Conservation (phyloP, 768 basidiomycete genomes). For the Pholiota microspora region DNA sequence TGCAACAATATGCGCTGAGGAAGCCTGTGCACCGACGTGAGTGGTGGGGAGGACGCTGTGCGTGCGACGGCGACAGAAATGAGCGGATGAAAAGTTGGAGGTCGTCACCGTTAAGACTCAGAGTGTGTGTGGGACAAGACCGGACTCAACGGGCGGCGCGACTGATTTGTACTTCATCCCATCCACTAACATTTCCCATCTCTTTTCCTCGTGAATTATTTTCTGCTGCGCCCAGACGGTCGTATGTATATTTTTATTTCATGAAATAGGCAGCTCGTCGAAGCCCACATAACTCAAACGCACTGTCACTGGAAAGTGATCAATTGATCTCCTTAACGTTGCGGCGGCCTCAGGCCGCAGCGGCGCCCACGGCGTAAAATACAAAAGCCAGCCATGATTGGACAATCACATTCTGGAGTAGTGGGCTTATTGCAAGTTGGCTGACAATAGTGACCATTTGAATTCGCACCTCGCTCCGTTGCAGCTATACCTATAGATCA, state of each 20-base stretch:
- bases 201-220: background rate
- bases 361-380: background rate
- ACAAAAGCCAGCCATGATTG: background rate
- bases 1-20: background rate
- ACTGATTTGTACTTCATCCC: conserved; percentile 16
- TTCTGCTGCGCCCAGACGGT: too few relatives aligned
- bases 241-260: background rate
- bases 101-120: conserved; percentile 16
- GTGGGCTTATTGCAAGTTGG: too few relatives aligned
- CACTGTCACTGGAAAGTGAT: background rate
- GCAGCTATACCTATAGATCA: too few relatives aligned
- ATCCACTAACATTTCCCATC: background rate
- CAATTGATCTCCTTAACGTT: background rate
- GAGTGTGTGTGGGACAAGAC: conserved; percentile 18
- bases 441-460: too few relatives aligned
- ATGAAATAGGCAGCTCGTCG: background rate
- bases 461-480: too few relatives aligned
- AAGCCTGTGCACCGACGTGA: conserved; percentile 19
- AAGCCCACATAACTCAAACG: background rate
- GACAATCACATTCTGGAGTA: too few relatives aligned
- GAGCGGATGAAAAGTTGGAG: conserved; percentile 10
- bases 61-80: conserved; percentile 5
- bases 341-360: background rate
- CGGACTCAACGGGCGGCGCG: conserved; percentile 16
- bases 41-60: conserved; percentile 7